These are phyloP conservation scores for Mrakia frigida DNA, from an alignment of 768 basidiomycete genomes.

Conservation along the genomic window DNA sequence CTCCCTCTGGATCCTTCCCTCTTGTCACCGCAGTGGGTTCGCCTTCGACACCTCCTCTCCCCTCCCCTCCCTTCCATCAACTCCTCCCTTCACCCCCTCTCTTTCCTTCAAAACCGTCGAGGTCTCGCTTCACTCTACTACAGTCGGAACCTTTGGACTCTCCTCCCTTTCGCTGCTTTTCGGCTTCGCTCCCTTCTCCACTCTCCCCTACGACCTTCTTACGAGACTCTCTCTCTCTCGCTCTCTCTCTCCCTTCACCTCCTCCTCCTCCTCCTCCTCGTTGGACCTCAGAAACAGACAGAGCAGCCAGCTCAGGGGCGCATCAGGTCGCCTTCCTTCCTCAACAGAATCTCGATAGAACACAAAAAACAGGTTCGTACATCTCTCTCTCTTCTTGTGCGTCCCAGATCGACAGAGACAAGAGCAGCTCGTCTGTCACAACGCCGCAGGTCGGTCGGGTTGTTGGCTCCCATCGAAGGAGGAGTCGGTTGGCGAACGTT, in stretches of 20 bases:
- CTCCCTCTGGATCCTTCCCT: not conserved
- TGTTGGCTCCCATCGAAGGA: not conserved
- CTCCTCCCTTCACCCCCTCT: not conserved
- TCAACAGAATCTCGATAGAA: not conserved
- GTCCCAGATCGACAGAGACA: not conserved
- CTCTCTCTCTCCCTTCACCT: not conserved
- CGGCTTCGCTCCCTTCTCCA: not conserved
- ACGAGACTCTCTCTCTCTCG: not conserved
- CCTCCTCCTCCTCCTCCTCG: not conserved
- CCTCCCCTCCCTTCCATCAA: not conserved
- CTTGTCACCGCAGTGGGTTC: not conserved
- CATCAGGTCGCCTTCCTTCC: not conserved
- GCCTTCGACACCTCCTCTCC: not conserved
- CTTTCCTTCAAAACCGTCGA: not conserved
- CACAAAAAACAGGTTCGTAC: too few species aligned
- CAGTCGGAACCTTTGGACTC: too few species aligned
- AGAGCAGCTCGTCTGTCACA: not conserved
- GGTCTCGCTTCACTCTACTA: not conserved
- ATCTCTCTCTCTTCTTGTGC: not conserved
- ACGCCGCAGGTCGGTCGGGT: not conserved
- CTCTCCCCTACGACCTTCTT: not conserved
- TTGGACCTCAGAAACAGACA: not conserved
- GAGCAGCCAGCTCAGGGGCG: constrained; percentile 5
- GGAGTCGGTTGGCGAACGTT: not conserved
- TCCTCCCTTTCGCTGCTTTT: not conserved